These are phyloP conservation scores for Fermentozyma sake DNA, from an alignment of 1,139 yeast species.

Conservation along the genomic window DNA sequence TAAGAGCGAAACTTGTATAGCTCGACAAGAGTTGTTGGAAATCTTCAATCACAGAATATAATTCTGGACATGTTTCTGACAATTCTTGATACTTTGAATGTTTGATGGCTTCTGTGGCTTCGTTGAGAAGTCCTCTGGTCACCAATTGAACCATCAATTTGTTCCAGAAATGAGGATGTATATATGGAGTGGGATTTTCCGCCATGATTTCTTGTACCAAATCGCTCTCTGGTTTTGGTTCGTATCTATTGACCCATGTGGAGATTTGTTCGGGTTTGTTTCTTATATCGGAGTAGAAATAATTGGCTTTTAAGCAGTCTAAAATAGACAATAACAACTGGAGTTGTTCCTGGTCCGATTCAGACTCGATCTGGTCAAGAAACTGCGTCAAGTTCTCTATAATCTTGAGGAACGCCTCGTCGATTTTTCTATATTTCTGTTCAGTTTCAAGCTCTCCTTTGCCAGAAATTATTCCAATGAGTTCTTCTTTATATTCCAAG, in stretches of 20 bases:
- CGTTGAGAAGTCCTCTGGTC: conserved; percentile 58
- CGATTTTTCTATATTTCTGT: conserved; percentile 14
- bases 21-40: conserved; percentile 34
- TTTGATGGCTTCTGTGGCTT: conserved; percentile 47
- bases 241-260: conserved; percentile 66
- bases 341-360: conserved; percentile 14
- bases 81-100: conserved; percentile 40
- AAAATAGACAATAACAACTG: conserved; percentile 47
- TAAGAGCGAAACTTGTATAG: conserved; percentile 39
- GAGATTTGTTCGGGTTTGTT: conserved; percentile 44
- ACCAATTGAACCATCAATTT: conserved; percentile 51
- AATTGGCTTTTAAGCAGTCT: conserved; percentile 53
- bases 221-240: conserved; percentile 52
- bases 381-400: conserved; percentile 21
- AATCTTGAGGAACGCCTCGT: conserved; percentile 24
- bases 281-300: conserved; percentile 40
- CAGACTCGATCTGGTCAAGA: conserved; percentile 11
- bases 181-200: conserved; percentile 42
- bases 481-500: conserved; percentile 20
- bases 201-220: conserved; percentile 44
- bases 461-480: conserved; percentile 33
- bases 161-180: conserved; percentile 62
- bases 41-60: conserved; percentile 44
- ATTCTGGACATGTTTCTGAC: conserved; percentile 20
- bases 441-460: conserved; percentile 10